phyloP scores from a whole-genome alignment of 768 basidiomycete species.

The Clitopilus hobsonii region DNA sequence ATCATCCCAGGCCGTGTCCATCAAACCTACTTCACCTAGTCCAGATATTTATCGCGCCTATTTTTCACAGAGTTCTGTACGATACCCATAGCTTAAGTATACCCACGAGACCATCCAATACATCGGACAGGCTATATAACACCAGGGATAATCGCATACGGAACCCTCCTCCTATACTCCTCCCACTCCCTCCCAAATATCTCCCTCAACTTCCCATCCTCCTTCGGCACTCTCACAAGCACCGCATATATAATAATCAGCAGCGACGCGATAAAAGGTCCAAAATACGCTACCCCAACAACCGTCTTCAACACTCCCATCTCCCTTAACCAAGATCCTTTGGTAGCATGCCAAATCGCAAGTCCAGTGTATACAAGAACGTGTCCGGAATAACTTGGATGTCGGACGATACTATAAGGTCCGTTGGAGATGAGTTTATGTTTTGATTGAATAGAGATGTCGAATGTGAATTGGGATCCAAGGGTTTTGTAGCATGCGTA shows the following conservation, averaged over 20 bases:
- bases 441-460: constrained; percentile 22
- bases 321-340: constrained; percentile 12
- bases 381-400: constrained; percentile 26
- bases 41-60: no score
- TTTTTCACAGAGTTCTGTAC: no score
- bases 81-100: no score
- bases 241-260: constrained; percentile 21
- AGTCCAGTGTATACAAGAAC: constrained; percentile 22
- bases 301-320: constrained; percentile 9
- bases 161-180: constrained; percentile 23
- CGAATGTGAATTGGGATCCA: constrained; percentile 34
- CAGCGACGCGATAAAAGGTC: constrained; percentile 20
- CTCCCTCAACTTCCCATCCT: constrained; percentile 27
- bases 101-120: no score
- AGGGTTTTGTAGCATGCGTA: constrained; percentile 30
- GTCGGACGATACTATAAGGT: constrained; percentile 27
- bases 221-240: constrained; percentile 21
- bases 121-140: no score
- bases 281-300: constrained; percentile 10
- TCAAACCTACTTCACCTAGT: no score
- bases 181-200: constrained; percentile 23
- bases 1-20: no score
- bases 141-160: constrained; percentile 26
- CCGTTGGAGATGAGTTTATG: constrained; percentile 24
- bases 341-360: constrained; percentile 24